Conservation (phyloP, 371 early-diverging fungal genomes). For the Enterocytospora artemiae region DNA sequence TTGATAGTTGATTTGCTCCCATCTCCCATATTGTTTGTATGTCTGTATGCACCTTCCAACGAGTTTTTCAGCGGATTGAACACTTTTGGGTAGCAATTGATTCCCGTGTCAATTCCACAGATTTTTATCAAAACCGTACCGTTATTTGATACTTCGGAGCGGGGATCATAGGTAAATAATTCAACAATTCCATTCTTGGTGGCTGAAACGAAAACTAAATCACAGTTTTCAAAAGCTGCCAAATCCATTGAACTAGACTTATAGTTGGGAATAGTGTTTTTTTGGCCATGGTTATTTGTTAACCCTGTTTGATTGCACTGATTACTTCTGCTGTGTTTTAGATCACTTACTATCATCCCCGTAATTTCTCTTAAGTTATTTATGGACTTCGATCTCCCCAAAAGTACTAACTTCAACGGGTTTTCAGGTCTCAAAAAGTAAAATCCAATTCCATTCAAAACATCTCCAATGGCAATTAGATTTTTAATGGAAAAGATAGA, state of each 20-base stretch:
- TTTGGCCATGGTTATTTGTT: too few species aligned
- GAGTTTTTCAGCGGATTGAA: not conserved
- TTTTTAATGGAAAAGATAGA: slow-evolving; percentile 50
- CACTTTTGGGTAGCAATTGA: too few species aligned
- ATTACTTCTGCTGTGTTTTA: not conserved
- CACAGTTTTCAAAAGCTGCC: slow-evolving; percentile 1
- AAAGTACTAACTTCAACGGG: slow-evolving; percentile 51
- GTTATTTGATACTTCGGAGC: slow-evolving; percentile 42
- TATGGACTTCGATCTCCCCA: slow-evolving; percentile 40
- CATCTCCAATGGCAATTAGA: slow-evolving; percentile 52
- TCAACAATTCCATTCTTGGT: slow-evolving; percentile 24
- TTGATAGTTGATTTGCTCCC: not conserved
- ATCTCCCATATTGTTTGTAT: not conserved
- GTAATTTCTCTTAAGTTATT: slow-evolving; percentile 7
- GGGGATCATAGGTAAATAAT: slow-evolving; percentile 52
- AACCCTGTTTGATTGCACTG: slow-evolving; percentile 6
- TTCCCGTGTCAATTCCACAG: slow-evolving; percentile 32
- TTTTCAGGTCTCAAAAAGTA: slow-evolving; percentile 52
- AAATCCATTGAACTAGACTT: slow-evolving; percentile 12
- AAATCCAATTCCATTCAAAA: slow-evolving; percentile 52
- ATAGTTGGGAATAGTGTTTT: too few species aligned
- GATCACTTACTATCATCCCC: slow-evolving; percentile 9
- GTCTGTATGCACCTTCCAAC: not conserved
- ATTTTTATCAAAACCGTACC: slow-evolving; percentile 48
- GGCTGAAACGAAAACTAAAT: slow-evolving; percentile 12